A percentile compares a stretch with the other conserved stretches of the same genome.
Evolutionary conservation across 1,284 basidiomycete genomes (phyloP).

Genomic region (Melampsora occidentalis): DNA sequence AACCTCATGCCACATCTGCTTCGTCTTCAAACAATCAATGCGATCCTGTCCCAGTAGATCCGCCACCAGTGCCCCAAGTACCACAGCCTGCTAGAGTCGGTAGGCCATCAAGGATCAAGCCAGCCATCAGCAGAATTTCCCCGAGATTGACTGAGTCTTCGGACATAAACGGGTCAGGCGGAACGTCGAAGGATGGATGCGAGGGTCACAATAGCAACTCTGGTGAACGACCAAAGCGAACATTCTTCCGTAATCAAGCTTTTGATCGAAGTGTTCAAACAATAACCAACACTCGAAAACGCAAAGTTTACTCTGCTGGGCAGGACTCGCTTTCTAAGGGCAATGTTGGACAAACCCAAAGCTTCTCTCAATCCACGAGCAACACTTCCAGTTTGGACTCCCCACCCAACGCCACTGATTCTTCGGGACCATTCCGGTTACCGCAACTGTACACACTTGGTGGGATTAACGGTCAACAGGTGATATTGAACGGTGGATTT

Average conservation of each 20-base stretch:
- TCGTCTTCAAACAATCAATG: conserved; percentile 14
- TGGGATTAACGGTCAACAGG: not conserved
- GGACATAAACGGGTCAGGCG: not conserved
- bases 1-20: not conserved
- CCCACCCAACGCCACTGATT: conserved; percentile 15
- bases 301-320: not conserved
- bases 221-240: conserved; percentile 17
- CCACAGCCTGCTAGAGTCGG: conserved; percentile 31
- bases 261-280: conserved; percentile 15
- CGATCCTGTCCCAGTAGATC: conserved; percentile 1
- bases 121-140: conserved; percentile 20
- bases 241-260: conserved; percentile 27
- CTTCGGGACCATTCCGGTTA: conserved; percentile 6
- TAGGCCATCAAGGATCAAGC: conserved; percentile 20
- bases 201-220: not conserved
- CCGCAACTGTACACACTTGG: conserved; percentile 2
- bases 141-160: conserved; percentile 27
- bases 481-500: not conserved
- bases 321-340: too few relatives aligned
- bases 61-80: not conserved
- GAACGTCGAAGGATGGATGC: conserved; percentile 8
- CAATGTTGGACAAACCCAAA: not conserved
- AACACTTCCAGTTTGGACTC: not conserved
- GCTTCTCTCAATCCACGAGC: not conserved
- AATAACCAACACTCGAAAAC: not conserved